phyloP scores from a whole-genome alignment of 2,329 filamentous ascomycete species.

The Pseudocercospora pini-densiflorae region DNA sequence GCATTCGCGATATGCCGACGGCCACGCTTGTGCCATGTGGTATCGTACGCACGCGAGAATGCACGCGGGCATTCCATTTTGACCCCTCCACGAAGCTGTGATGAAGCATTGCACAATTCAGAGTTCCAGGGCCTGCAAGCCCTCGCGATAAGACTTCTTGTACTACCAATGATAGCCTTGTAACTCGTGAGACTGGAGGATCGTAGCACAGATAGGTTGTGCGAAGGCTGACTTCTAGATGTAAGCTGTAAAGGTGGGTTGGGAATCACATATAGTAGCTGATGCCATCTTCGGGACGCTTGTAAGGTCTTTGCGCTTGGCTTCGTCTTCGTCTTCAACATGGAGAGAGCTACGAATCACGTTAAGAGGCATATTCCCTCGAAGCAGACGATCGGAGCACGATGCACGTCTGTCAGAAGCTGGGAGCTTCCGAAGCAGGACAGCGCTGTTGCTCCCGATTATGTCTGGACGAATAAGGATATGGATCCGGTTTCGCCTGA shows the following conservation, averaged over 20 bases:
- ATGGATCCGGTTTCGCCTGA: constrained; percentile 41
- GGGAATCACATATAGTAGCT: neutral
- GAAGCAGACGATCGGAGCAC: constrained; percentile 43
- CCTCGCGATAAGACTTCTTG: constrained; percentile 20
- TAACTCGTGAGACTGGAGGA: constrained; percentile 6
- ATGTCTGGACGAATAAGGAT: constrained; percentile 47
- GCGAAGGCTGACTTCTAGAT: neutral
- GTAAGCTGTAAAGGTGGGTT: neutral
- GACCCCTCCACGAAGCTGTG: too few relatives aligned
- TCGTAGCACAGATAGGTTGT: constrained; percentile 11
- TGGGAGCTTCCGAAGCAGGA: constrained; percentile 57
- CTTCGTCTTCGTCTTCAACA: neutral
- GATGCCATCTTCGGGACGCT: neutral
- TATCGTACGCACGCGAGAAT: too few relatives aligned
- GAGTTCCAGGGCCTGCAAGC: neutral
- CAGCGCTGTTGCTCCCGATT: constrained; percentile 51
- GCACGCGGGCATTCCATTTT: too few relatives aligned
- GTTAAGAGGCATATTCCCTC: constrained; percentile 42
- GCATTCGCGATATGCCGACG: constrained; percentile 1
- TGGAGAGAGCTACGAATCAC: constrained; percentile 14
- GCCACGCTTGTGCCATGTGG: neutral
- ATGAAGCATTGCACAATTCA: constrained; percentile 8
- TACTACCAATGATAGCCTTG: constrained; percentile 20
- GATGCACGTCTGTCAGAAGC: constrained; percentile 47
- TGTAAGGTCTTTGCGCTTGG: neutral